These are phyloP conservation scores for Mucuna pruriens DNA, from an alignment of 306 rosid species.

Conservation along the genomic window DNA sequence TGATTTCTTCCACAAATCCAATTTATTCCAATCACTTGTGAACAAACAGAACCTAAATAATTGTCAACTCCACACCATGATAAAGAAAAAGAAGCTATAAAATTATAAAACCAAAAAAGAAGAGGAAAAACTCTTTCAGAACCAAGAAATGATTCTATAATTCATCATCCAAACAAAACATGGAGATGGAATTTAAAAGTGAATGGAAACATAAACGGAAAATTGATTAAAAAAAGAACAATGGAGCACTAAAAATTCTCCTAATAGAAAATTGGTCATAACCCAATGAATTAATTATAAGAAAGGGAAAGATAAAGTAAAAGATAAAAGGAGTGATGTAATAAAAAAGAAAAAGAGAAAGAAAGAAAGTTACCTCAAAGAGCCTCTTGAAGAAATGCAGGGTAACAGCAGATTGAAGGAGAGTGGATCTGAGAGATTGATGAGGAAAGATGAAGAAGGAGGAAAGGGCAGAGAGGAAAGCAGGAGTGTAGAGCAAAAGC, in stretches of 20 bases:
- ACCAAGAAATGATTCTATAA: background rate
- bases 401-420: slow-evolving; percentile 61
- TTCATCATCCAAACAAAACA: background rate
- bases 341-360: no score
- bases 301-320: no score
- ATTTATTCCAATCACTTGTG: slow-evolving; percentile 45
- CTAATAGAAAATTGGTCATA: background rate
- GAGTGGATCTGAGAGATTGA: slow-evolving; percentile 40
- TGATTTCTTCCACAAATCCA: background rate
- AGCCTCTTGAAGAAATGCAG: slow-evolving; percentile 83
- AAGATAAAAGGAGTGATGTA: no score
- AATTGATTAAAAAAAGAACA: background rate
- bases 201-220: background rate
- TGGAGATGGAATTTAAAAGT: background rate
- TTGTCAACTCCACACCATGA: background rate
- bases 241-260: background rate
- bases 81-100: background rate
- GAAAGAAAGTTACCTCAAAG: slow-evolving; percentile 72
- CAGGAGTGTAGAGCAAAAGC: slow-evolving; percentile 68
- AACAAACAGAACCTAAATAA: slow-evolving; percentile 50
- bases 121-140: background rate
- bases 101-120: background rate
- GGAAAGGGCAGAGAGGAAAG: slow-evolving; percentile 57
- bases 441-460: slow-evolving; percentile 54
- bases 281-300: background rate